Percentiles rank a stretch among this genome's conserved stretches.
Evolutionary conservation across 2,329 filamentous ascomycete genomes (phyloP).

Genomic region (Colletotrichum horii): DNA sequence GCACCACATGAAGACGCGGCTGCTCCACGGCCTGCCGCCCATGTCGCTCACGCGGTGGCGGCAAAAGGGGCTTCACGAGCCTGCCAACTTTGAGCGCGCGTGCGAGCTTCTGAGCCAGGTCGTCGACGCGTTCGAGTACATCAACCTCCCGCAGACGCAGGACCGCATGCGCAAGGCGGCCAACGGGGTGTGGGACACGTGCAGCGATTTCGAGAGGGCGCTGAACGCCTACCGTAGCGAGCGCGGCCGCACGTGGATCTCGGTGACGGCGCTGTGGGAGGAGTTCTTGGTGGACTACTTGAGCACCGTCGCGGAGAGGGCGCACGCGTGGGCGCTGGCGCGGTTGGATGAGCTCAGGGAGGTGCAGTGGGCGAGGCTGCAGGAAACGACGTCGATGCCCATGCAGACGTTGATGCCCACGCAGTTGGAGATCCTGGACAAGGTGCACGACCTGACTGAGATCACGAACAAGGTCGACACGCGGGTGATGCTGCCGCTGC

Average conservation of each 20-base stretch:
- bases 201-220: background rate
- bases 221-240: background rate
- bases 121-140: slow-evolving; percentile 4
- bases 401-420: background rate
- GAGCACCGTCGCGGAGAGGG: background rate
- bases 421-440: background rate
- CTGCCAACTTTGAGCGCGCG: background rate
- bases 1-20: background rate
- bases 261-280: slow-evolving; percentile 3
- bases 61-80: background rate
- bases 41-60: background rate
- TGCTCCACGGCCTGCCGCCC: background rate
- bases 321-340: background rate
- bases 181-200: background rate
- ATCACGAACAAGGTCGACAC: slow-evolving; percentile 7
- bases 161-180: background rate
- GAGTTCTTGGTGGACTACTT: slow-evolving; percentile 5
- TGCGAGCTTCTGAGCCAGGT: background rate
- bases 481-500: slow-evolving; percentile 3
- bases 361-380: background rate
- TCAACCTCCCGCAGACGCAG: background rate
- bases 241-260: background rate
- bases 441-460: background rate
- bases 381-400: background rate
- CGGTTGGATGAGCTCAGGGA: background rate